Base-by-base conservation (phyloP, 2,329 filamentous ascomycete species). In the Calonectria pseudoreteaudii region DNA sequence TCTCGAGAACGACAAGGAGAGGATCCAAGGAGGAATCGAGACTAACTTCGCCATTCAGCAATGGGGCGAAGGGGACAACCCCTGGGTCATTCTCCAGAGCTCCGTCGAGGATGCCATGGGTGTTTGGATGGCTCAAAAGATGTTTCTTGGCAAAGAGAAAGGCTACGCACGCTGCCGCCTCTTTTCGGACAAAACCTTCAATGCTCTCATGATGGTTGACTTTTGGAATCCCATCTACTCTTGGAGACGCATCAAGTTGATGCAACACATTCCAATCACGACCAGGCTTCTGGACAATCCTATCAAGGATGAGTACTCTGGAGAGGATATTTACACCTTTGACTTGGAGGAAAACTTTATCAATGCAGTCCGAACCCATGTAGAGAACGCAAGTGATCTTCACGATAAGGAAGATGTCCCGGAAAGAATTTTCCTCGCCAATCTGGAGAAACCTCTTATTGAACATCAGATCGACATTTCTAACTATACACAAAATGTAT, bases 181-280 rank as follows among this genome's bases (percentile, higher is more conserved):
- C 20, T 64, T 62, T 28, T 62, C 53, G 5, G 26, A 38, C 26
- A 67, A 67, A 18, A 67, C 65, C 6, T 67, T 64, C 38, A 60
- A 64, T 8, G 68, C 68, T 41, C 36, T 70, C 14, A 36, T 49
- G 28, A 70, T 70, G 68, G 68, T 70, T 23, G 68, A 70, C 30
- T 70, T 70, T 28, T 70, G 68, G 52, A 70, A 70, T 52, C 68
- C 68, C 53, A 44, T 70, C 36, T 70, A 70, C 41, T 62, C 52
- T 30, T 70, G 68, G 68, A 64, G 56, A 38, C 53, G 68, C 10
- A 44, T 41, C n/a, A 47, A 34, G 14, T 53, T 70, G 30, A 70
- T 70, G 68, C 53, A 62, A 34, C 60, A 70, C 41, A 60, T 70
- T 11, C 68, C 65, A 13, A 30, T 53, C 44, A 53, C 28, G 18